A percentile compares a stretch with the other conserved stretches of the same genome.
These are phyloP conservation scores for Capronia americana DNA, from an alignment of 2,329 filamentous ascomycete species.

Conservation along the genomic window DNA sequence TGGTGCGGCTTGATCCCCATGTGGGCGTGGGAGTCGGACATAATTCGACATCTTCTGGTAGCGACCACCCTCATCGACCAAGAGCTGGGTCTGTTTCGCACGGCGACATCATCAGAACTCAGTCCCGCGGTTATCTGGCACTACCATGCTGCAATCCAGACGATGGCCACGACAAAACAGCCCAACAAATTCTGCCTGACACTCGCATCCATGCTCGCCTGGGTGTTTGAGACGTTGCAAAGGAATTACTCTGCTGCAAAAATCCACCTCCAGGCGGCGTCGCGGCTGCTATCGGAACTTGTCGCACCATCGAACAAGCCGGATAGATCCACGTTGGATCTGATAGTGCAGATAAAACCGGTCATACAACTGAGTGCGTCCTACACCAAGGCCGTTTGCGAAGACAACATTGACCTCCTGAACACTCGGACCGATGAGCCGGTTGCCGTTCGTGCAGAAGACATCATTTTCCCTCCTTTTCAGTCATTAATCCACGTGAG, in stretches of 20 bases:
- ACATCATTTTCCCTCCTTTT: not conserved
- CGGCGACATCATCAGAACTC: slow-evolving; percentile 9
- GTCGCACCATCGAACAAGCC: slow-evolving; percentile 5
- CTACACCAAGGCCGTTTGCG: slow-evolving; percentile 3
- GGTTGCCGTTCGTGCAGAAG: too few relatives aligned
- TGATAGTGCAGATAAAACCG: slow-evolving; percentile 5
- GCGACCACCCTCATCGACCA: slow-evolving; percentile 18
- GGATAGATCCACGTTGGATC: not conserved
- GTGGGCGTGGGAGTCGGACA: slow-evolving; percentile 17
- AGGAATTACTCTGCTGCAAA: slow-evolving; percentile 13
- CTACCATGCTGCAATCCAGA: slow-evolving; percentile 19
- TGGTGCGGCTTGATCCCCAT: slow-evolving; percentile 20
- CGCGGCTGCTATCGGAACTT: slow-evolving; percentile 8
- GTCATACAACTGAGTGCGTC: not conserved
- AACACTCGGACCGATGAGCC: not conserved
- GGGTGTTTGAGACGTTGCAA: slow-evolving; percentile 22
- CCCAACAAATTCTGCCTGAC: slow-evolving; percentile 12
- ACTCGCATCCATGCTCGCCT: slow-evolving; percentile 18
- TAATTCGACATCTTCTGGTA: slow-evolving; percentile 21
- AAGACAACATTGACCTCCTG: not conserved
- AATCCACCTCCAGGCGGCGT: slow-evolving; percentile 16
- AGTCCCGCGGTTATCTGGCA: slow-evolving; percentile 14
- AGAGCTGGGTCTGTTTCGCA: slow-evolving; percentile 23
- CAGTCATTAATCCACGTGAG: slow-evolving; percentile 2
- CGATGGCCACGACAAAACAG: slow-evolving; percentile 9